phyloP scores from a whole-genome alignment of 108 stramenopile species.

The Conticribra guillardii region DNA sequence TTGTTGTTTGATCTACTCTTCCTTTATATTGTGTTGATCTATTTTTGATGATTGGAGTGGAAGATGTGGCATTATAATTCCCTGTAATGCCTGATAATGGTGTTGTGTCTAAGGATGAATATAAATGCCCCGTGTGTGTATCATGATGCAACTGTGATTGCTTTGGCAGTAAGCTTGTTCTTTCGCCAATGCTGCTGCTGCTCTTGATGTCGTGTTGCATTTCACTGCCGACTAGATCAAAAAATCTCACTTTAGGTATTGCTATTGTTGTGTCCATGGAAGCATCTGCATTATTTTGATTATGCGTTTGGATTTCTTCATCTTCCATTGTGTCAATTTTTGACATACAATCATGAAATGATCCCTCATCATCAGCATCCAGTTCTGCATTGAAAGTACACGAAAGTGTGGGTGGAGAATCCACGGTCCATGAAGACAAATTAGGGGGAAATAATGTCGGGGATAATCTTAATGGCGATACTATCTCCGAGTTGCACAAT shows the following conservation, averaged over 20 bases:
- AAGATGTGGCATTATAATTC: slow-evolving; percentile 26
- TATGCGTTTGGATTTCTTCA: background rate
- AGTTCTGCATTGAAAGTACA: background rate
- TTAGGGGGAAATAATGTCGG: slow-evolving; percentile 30
- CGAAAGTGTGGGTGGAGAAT: background rate
- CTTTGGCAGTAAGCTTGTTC: slow-evolving; percentile 31
- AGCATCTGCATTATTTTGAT: background rate
- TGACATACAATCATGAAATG: slow-evolving; percentile 45
- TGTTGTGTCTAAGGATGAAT: too few species aligned
- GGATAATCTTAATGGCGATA: slow-evolving; percentile 17
- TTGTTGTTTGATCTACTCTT: too few species aligned
- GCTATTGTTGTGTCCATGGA: background rate
- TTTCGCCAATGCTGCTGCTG: slow-evolving; percentile 5
- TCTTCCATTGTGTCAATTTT: slow-evolving; percentile 24
- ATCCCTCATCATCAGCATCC: slow-evolving; percentile 19
- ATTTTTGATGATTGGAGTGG: slow-evolving; percentile 17
- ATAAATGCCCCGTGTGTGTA: too few species aligned
- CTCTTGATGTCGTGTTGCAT: too few species aligned
- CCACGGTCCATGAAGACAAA: slow-evolving; percentile 40
- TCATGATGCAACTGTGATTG: background rate
- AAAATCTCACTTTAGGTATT: background rate
- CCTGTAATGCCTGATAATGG: too few species aligned
- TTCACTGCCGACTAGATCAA: too few species aligned
- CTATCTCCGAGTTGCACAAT: too few species aligned
- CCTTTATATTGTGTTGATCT: too few species aligned